phyloP scores from a whole-genome alignment of 345 rosid genomes.

The Chamaenerion angustifolium region DNA sequence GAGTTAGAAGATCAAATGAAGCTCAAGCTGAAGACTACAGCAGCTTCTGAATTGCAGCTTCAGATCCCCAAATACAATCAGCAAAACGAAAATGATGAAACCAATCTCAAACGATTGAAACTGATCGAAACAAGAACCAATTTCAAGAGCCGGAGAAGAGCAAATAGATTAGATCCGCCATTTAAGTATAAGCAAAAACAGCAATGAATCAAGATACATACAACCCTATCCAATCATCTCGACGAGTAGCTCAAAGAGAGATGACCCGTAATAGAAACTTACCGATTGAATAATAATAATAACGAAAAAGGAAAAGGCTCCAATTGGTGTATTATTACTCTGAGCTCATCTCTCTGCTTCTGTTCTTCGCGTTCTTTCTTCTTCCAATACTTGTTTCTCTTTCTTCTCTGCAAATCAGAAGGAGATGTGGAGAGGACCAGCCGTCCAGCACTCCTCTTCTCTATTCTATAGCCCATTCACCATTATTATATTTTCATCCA shows the following conservation, averaged over 20 bases:
- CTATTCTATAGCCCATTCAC: neutral
- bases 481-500: conserved; percentile 4
- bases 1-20: no score
- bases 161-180: neutral
- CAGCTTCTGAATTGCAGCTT: no score
- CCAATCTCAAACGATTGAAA: neutral
- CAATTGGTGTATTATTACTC: conserved; percentile 16
- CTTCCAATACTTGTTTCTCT: neutral
- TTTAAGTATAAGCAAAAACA: neutral
- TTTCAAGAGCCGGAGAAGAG: neutral
- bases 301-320: conserved; percentile 12
- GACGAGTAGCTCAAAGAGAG: no score
- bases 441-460: conserved; percentile 3
- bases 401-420: conserved; percentile 11
- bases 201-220: no score
- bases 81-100: neutral
- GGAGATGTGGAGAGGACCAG: conserved; percentile 8
- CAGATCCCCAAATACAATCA: neutral
- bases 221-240: no score
- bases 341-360: conserved; percentile 1
- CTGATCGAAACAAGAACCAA: neutral
- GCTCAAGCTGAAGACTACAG: no score
- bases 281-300: conserved; percentile 54
- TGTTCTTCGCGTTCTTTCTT: conserved; percentile 9
- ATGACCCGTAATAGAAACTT: conserved; percentile 17